Evolutionary conservation across 257 asterid genomes (phyloP), one percentile per base, ranked within the genome.

Genomic region (Penstemon davidsonii): DNA sequence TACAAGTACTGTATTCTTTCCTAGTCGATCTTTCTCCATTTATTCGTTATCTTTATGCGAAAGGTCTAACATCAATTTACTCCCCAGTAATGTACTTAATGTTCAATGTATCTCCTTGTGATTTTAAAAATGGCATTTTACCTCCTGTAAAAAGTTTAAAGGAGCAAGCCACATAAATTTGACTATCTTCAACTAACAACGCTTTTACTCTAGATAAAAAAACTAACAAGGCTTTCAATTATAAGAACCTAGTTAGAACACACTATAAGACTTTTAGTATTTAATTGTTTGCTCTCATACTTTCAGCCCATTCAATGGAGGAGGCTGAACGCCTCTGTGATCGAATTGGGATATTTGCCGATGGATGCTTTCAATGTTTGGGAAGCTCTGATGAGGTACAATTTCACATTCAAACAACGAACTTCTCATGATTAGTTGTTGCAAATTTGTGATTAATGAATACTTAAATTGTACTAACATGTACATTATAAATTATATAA

Each of bases 291-390:
- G 25, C 60, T 64, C 33, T 67, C 53, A 53, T 55, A 42, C 19
- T 59, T 39, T 73, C 73, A 73, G 77, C 77, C 50, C 77, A 73
- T 63, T 73, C 73, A 13, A 73, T 73, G 77, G 77, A 73, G 40
- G 77, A 73, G 55, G 77, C 77, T 38, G 77, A 73, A 54, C 62
- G 59, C 41, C 73, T 73, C 4, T 66, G 73, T 9, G 77, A 73
- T 60, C 70, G 77, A 36, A 56, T 73, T 56, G 77, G 77, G 11
- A 73, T 73, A 33, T 73, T 73, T 18, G 73, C 59, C n/a, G 77
- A 66, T 13, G 77, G 77, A 12, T 39, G 55, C 52, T 59, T 73
- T 19, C 77, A 73, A 38, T 66, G 77, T 57, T 47, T 73, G 39
- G 77, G 77, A 56, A 59, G 64, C 42, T 13, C 73, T 18, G 71